These are phyloP conservation scores for Chrysanthemum makinoi DNA, from an alignment of 129 eudicot species.

Conservation along the genomic window DNA sequence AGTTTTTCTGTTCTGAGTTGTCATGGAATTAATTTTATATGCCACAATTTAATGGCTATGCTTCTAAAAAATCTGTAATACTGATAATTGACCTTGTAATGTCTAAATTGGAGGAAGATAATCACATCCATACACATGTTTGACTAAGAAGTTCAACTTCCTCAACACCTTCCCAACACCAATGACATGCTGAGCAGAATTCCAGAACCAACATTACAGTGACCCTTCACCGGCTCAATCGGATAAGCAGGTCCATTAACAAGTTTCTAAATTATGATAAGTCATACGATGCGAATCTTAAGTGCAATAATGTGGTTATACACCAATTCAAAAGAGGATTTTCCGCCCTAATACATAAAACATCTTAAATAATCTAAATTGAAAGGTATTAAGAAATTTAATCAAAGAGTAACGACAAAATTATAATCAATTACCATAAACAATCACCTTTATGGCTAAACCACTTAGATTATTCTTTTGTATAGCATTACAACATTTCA, in stretches of 20 bases:
- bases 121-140: slow-evolving; percentile 2
- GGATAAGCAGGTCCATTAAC: not conserved
- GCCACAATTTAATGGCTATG: too few relatives aligned
- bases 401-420: not conserved
- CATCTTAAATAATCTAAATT: not conserved
- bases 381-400: slow-evolving; percentile 1
- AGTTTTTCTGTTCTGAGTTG: too few relatives aligned
- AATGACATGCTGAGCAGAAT: too few relatives aligned
- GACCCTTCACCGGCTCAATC: not conserved
- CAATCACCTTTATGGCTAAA: not conserved
- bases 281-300: not conserved
- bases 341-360: not conserved
- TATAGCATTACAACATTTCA: too few relatives aligned
- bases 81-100: not conserved
- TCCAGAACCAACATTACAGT: not conserved
- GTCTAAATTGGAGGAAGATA: slow-evolving; percentile 4
- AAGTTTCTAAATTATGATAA: slow-evolving; percentile 6
- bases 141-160: not conserved
- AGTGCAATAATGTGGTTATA: not conserved
- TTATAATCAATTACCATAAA: not conserved
- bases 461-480: too few relatives aligned
- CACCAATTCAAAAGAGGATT: too few relatives aligned
- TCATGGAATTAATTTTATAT: too few relatives aligned
- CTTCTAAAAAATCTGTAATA: too few relatives aligned
- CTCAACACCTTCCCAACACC: not conserved